Evolutionary conservation across 1,139 yeast species (phyloP).

Genomic region (Meyerozyma elateridarum): DNA sequence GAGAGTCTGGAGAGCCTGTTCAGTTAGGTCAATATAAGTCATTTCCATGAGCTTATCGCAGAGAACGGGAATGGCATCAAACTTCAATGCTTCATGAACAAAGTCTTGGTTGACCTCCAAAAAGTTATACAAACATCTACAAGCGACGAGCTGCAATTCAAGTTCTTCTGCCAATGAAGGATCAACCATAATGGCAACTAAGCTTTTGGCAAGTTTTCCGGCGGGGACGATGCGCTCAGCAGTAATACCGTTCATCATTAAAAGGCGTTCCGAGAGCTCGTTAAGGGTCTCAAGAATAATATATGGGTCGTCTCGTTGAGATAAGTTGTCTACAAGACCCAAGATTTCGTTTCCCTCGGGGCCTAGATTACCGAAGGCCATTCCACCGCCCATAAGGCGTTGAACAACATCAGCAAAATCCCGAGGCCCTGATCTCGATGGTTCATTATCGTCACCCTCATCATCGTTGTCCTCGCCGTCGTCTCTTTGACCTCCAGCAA

Average conservation of each 20-base stretch:
- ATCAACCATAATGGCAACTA: slow-evolving; percentile 57
- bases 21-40: slow-evolving; percentile 84
- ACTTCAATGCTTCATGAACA: slow-evolving; percentile 58
- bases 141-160: slow-evolving; percentile 78
- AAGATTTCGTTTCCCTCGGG: slow-evolving; percentile 29
- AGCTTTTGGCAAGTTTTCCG: slow-evolving; percentile 46
- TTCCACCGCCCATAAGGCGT: slow-evolving; percentile 34
- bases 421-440: slow-evolving; percentile 8
- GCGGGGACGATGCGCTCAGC: slow-evolving; percentile 67
- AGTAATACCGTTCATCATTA: slow-evolving; percentile 64
- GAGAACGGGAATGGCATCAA: slow-evolving; percentile 63
- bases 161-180: slow-evolving; percentile 59
- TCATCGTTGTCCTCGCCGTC: slow-evolving; percentile 6
- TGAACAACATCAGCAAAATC: slow-evolving; percentile 35
- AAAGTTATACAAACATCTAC: slow-evolving; percentile 79
- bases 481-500: slow-evolving; percentile 12
- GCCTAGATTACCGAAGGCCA: slow-evolving; percentile 27
- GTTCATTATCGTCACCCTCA: slow-evolving; percentile 6
- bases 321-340: slow-evolving; percentile 38
- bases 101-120: slow-evolving; percentile 73
- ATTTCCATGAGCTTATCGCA: slow-evolving; percentile 69
- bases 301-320: slow-evolving; percentile 43
- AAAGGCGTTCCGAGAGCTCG: slow-evolving; percentile 56
- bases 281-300: slow-evolving; percentile 53
- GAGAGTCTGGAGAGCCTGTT: slow-evolving; percentile 78